These are phyloP conservation scores for Musa beccarii DNA, from an alignment of 176 grass and related monocot species.

Conservation along the genomic window DNA sequence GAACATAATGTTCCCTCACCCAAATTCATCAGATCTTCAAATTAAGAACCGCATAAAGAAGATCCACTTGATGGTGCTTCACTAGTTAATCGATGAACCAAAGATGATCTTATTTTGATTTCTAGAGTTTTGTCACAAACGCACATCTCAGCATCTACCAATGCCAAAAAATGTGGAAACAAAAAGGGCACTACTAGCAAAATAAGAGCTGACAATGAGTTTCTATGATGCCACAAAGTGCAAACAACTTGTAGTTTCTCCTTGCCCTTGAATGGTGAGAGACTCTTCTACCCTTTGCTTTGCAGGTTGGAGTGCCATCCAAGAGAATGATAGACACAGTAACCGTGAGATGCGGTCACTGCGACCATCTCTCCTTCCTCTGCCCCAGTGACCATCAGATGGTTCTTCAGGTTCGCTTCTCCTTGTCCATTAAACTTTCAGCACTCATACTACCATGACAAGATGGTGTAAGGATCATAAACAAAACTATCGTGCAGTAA, in stretches of 20 bases:
- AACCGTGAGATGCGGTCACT: slow-evolving; percentile 85
- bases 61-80: too few species aligned
- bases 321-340: slow-evolving; percentile 86
- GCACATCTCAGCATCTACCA: too few species aligned
- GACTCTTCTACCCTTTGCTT: slow-evolving; percentile 36
- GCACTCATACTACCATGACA: neutral
- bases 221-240: neutral
- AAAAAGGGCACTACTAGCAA: neutral
- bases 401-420: slow-evolving; percentile 30
- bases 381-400: slow-evolving; percentile 52
- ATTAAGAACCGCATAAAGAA: too few species aligned
- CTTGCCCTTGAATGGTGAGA: slow-evolving; percentile 16
- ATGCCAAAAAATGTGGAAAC: too few species aligned
- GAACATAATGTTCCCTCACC: too few species aligned
- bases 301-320: slow-evolving; percentile 88
- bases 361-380: slow-evolving; percentile 79
- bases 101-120: too few species aligned
- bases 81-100: too few species aligned
- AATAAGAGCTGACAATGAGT: neutral
- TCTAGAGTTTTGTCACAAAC: too few species aligned
- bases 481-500: neutral
- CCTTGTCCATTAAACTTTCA: neutral
- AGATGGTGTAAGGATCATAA: too few species aligned
- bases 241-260: slow-evolving; percentile 3
- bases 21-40: too few species aligned